These are phyloP conservation scores for Acacia acuminata DNA, from an alignment of 306 rosid species.

Conservation along the genomic window DNA sequence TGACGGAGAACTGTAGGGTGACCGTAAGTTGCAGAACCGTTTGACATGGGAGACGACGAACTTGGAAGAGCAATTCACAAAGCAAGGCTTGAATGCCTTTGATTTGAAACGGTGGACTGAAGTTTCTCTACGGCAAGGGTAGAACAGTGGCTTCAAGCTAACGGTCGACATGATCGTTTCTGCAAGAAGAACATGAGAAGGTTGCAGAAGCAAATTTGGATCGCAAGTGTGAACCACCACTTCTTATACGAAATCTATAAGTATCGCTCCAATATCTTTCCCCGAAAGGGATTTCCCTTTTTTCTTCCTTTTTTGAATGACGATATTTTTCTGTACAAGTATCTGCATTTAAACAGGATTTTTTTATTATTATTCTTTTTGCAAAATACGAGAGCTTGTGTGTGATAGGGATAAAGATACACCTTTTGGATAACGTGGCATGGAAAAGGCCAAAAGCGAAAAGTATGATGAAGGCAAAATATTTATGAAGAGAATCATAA, in stretches of 20 bases:
- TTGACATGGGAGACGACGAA: conserved; percentile 31
- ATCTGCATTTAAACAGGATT: neutral
- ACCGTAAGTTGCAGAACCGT: conserved; percentile 44
- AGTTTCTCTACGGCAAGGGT: conserved; percentile 23
- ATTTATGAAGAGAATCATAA: neutral
- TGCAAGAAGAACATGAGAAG: conserved; percentile 26
- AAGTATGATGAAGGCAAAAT: neutral
- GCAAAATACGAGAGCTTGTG: neutral
- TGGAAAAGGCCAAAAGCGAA: neutral
- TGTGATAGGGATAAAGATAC: neutral
- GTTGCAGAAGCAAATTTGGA: neutral
- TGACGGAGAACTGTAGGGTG: conserved; percentile 33
- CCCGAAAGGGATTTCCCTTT: neutral
- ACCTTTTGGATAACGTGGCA: neutral
- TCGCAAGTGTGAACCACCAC: conserved; percentile 6
- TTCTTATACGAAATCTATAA: neutral
- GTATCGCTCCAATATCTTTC: neutral
- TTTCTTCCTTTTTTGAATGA: neutral
- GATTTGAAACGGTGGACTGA: conserved; percentile 29
- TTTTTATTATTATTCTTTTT: neutral
- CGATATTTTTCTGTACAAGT: neutral
- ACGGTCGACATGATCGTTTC: conserved; percentile 60
- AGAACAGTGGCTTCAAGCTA: conserved; percentile 50
- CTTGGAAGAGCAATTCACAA: conserved; percentile 35
- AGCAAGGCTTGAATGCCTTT: conserved; percentile 31